These are phyloP conservation scores for Aspergillus sp. DNA, from an alignment of 2,329 filamentous ascomycete species.

Conservation along the genomic window DNA sequence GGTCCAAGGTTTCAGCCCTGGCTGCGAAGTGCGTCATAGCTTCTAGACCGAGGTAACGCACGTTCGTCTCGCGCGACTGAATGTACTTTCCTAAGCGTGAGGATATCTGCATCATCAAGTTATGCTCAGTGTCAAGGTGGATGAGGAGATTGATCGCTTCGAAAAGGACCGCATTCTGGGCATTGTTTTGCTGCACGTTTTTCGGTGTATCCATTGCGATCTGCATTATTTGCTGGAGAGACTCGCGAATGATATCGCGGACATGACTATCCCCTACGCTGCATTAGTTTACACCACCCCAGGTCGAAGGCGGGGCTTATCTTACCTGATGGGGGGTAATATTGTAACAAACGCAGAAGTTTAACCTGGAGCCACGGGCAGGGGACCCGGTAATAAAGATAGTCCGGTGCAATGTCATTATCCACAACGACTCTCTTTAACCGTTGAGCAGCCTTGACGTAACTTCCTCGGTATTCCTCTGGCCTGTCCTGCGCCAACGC, in stretches of 20 bases:
- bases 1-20: slow-evolving; percentile 87
- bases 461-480: slow-evolving; percentile 92
- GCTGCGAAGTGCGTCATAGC: slow-evolving; percentile 98
- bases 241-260: slow-evolving; percentile 86
- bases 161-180: slow-evolving; percentile 95
- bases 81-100: slow-evolving; percentile 90
- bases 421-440: slow-evolving; percentile 90
- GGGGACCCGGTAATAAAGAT: slow-evolving; percentile 99
- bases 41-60: slow-evolving; percentile 90
- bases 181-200: slow-evolving; percentile 99
- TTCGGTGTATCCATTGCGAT: slow-evolving; percentile 90
- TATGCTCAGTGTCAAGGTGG: slow-evolving; percentile 91
- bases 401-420: slow-evolving; percentile 83
- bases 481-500: slow-evolving; percentile 88
- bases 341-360: slow-evolving; percentile 84
- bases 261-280: slow-evolving; percentile 81
- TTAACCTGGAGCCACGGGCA: slow-evolving; percentile 99
- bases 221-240: slow-evolving; percentile 86
- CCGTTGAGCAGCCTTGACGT: slow-evolving; percentile 86
- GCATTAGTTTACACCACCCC: slow-evolving; percentile 6
- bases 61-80: slow-evolving; percentile 93
- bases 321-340: slow-evolving; percentile 88
- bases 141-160: slow-evolving; percentile 99
- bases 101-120: slow-evolving; percentile 94
- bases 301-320: slow-evolving; percentile 15